phyloP scores from a whole-genome alignment of 1,139 yeast genomes.

The Geotrichum reessii region DNA sequence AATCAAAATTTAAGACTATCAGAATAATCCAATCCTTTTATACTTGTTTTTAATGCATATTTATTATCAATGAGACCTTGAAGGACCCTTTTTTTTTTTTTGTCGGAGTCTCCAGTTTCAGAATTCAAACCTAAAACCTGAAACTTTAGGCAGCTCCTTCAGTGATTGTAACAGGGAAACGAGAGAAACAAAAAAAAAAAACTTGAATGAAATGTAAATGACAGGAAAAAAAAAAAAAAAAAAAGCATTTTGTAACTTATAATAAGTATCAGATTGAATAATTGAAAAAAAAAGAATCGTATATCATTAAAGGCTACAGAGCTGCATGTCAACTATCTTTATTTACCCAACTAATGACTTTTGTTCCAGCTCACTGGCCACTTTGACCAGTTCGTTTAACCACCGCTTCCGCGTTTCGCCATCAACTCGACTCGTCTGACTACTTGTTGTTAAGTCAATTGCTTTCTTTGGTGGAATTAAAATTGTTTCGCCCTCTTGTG shows the following conservation, averaged over 20 bases:
- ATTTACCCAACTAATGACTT: background rate
- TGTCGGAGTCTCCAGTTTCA: background rate
- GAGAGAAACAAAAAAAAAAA: background rate
- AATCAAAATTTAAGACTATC: background rate
- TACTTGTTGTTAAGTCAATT: background rate
- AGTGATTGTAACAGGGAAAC: background rate
- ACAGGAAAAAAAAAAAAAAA: background rate
- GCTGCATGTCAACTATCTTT: background rate
- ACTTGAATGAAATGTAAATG: background rate
- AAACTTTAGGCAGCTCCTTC: background rate
- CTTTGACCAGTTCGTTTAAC: slow-evolving; percentile 9
- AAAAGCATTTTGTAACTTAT: background rate
- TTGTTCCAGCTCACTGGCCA: slow-evolving; percentile 9
- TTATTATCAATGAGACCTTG: too few relatives aligned
- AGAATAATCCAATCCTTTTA: background rate
- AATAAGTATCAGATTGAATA: background rate
- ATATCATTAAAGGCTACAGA: background rate
- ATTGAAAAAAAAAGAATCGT: too few relatives aligned
- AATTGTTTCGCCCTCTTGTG: background rate
- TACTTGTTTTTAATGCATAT: background rate
- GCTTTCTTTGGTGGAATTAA: slow-evolving; percentile 7
- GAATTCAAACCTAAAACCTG: background rate
- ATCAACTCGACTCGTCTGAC: background rate
- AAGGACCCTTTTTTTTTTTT: too few relatives aligned
- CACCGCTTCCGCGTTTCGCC: background rate